Conservation (phyloP, 75 land plant species). For the Cunninghamia lanceolata region DNA sequence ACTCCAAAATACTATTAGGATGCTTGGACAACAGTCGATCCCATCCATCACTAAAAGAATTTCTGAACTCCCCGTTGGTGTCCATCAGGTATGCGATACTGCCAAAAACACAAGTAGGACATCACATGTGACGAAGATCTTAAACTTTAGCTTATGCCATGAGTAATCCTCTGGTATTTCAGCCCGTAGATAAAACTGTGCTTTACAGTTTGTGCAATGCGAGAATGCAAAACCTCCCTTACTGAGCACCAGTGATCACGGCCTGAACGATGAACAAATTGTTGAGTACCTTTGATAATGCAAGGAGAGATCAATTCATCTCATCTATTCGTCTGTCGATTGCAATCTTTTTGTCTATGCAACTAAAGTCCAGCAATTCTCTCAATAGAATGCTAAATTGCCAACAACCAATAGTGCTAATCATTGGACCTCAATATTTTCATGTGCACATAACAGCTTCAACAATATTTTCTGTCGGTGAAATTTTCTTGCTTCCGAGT, state of each 20-base stretch:
- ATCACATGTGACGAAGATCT: constrained; percentile 88
- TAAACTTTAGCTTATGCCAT: constrained; percentile 88
- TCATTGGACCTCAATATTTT: no score
- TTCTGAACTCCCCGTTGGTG: constrained; percentile 72
- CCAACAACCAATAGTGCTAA: no score
- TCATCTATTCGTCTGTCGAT: no score
- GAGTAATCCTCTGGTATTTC: constrained; percentile 72
- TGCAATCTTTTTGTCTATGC: no score
- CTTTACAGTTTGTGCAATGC: constrained; percentile 95
- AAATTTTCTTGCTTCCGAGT: no score
- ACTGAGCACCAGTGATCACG: constrained; percentile 97
- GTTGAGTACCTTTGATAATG: no score
- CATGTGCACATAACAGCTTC: no score
- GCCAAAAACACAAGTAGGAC: constrained; percentile 83
- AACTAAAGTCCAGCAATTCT: no score
- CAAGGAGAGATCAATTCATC: no score
- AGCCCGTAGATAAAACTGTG: constrained; percentile 72
- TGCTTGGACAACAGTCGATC: constrained; percentile 77
- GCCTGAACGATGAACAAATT: constrained; percentile 89
- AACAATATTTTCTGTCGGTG: no score
- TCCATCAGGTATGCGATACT: constrained; percentile 80
- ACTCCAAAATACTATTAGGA: constrained; percentile 65
- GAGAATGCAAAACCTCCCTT: constrained; percentile 97
- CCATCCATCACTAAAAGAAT: constrained; percentile 14
- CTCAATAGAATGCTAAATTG: no score